Evolutionary conservation across 164 flowering plant genomes (phyloP), one percentile per base, ranked within the genome.

Genomic region (Chimonanthus salicifolius): DNA sequence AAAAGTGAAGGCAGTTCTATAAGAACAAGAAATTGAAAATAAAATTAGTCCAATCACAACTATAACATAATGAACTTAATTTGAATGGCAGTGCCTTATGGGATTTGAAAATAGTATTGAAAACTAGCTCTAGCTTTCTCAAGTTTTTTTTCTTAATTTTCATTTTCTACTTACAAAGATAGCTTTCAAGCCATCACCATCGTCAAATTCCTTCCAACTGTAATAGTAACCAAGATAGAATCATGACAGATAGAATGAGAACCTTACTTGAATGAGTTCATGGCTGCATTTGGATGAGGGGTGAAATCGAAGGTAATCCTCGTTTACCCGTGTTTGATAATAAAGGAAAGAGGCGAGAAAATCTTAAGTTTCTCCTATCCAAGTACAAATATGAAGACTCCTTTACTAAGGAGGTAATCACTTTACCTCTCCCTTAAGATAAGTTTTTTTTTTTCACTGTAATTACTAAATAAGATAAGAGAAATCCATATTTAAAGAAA

Each of bases 1-100:
- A 90, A 71, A 73, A 84, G 90, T 49, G 97, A 90, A 94, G 90
- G 82, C 10, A 79, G 51, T 54, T 68, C 63, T 62, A 5, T 51
- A 47, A 47, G 62, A 66, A 73, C 46, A 71, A 67, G 16, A 71
- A 71, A 51, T 10, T 10, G 58, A 58, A 51, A 54, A 5, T 5
- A 5, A 51, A 54, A 51, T 8, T 9, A 9, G 8, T 13, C 15
- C 60, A 54, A 54, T 5, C 10, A 54, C 2, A 54, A 0, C 15
- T 2, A 13, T 10, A 54, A 54, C 15, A 7, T 54, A 10, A 10
- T 9, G n/a, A 16, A 10, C 4, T 10, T 13, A 54, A 10, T 3
- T 54, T 10, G 60, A 16, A 54, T 10, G 15, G 15, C 10, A 9
- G n/a, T 13, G 21, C 21, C 15, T 54, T 54, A 13, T 9, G 15